Conservation (phyloP, 2,329 filamentous ascomycete genomes). For the Scleromitrula shiraiana region DNA sequence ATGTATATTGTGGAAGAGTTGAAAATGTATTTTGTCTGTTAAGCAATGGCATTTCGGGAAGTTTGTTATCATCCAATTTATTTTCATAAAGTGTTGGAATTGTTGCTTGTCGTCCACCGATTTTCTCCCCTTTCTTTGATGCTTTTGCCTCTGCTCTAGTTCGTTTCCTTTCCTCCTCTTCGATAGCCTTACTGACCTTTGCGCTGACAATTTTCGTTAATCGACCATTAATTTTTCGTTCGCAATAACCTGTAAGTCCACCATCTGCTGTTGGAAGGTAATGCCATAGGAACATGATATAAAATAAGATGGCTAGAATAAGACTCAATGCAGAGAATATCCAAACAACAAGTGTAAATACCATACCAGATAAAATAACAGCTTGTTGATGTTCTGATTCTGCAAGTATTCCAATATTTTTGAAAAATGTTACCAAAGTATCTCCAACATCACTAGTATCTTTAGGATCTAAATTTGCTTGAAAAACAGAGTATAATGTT, state of each 20-base stretch:
- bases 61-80: slow-evolving; percentile 44
- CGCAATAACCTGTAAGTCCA: slow-evolving; percentile 76
- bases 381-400: slow-evolving; percentile 69
- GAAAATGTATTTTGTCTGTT: slow-evolving; percentile 51
- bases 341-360: slow-evolving; percentile 88
- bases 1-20: slow-evolving; percentile 56
- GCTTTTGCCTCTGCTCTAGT: slow-evolving; percentile 41
- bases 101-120: slow-evolving; percentile 52
- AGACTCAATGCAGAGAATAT: slow-evolving; percentile 70
- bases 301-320: slow-evolving; percentile 67
- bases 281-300: slow-evolving; percentile 84
- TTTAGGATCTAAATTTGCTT: slow-evolving; percentile 60
- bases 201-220: slow-evolving; percentile 75
- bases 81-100: slow-evolving; percentile 53
- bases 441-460: slow-evolving; percentile 48
- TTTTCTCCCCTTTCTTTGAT: slow-evolving; percentile 46
- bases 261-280: slow-evolving; percentile 80
- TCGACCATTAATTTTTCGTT: slow-evolving; percentile 81
- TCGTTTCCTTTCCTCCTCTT: slow-evolving; percentile 61
- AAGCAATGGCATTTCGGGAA: slow-evolving; percentile 50
- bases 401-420: slow-evolving; percentile 69
- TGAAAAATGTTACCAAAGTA: slow-evolving; percentile 67
- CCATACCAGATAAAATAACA: slow-evolving; percentile 79
- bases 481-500: slow-evolving; percentile 78
- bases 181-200: slow-evolving; percentile 84